Percentiles rank a stretch among this genome's conserved stretches.
phyloP scores from a whole-genome alignment of 352 stramenopile genomes.

The Phytophthora cryptogea region DNA sequence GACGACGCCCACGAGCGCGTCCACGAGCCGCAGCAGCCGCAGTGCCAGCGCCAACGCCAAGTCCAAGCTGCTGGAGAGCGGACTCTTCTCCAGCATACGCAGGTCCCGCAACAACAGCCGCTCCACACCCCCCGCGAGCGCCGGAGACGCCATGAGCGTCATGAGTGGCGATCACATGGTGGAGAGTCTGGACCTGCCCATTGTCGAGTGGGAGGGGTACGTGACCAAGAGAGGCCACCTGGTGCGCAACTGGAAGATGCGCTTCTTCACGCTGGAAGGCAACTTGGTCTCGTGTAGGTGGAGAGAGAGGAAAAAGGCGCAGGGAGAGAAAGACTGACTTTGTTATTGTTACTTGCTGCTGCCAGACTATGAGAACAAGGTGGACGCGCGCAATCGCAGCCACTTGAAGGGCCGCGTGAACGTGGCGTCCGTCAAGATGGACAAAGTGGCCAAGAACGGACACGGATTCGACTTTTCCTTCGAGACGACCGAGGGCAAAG shows the following conservation, averaged over 20 bases:
- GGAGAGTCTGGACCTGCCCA: conserved; percentile 85
- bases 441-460: conserved; percentile 79
- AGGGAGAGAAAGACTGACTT: neutral
- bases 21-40: conserved; percentile 30
- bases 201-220: conserved; percentile 90
- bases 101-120: conserved; percentile 50
- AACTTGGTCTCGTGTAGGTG: conserved; percentile 82
- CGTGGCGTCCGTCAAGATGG: conserved; percentile 71
- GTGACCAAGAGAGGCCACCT: conserved; percentile 90
- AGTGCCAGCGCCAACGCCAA: conserved; percentile 53
- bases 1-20: neutral
- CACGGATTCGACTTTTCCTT: conserved; percentile 88
- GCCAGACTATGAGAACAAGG: conserved; percentile 89
- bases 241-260: conserved; percentile 88
- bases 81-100: conserved; percentile 63
- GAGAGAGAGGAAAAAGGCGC: too few relatives aligned
- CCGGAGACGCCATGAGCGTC: conserved; percentile 21
- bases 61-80: conserved; percentile 43
- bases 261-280: conserved; percentile 88
- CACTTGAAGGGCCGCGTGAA: conserved; percentile 88
- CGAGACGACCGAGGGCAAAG: conserved; percentile 83
- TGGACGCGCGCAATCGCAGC: conserved; percentile 84
- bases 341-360: neutral
- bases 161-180: conserved; percentile 53
- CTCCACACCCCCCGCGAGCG: conserved; percentile 12